Evolutionary conservation across 1,284 basidiomycete genomes (phyloP).

Genomic region (Tilletia horrida): DNA sequence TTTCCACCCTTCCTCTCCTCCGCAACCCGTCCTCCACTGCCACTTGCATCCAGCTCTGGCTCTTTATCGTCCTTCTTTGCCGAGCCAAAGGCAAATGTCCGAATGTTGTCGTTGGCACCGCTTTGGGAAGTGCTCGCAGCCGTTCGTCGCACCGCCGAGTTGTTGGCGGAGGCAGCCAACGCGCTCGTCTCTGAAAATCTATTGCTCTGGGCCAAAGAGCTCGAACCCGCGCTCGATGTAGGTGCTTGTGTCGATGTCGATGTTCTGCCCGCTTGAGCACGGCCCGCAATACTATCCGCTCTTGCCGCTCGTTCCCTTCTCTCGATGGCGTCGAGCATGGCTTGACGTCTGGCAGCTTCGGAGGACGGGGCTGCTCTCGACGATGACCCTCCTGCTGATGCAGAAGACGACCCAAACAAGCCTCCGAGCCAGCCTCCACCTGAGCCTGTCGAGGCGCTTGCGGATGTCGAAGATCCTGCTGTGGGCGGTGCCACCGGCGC

Average conservation of each 20-base stretch:
- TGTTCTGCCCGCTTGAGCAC: background rate
- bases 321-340: constrained; percentile 15
- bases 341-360: background rate
- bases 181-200: background rate
- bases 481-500: background rate
- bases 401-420: background rate
- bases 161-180: background rate
- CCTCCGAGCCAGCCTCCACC: background rate
- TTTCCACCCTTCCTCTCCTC: constrained; percentile 24
- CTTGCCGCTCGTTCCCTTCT: background rate
- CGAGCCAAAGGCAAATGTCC: background rate
- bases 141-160: constrained; percentile 8
- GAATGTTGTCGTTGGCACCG: background rate
- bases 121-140: background rate
- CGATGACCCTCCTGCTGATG: background rate
- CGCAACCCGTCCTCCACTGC: constrained; percentile 36
- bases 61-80: background rate
- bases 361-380: background rate
- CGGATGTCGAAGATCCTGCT: background rate
- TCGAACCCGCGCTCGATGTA: background rate
- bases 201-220: background rate
- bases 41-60: constrained; percentile 33
- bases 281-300: constrained; percentile 5
- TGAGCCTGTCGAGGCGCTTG: background rate
- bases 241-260: background rate